These are phyloP conservation scores for Rhodocollybia butyracea DNA, from an alignment of 768 basidiomycete genomes.

Conservation along the genomic window DNA sequence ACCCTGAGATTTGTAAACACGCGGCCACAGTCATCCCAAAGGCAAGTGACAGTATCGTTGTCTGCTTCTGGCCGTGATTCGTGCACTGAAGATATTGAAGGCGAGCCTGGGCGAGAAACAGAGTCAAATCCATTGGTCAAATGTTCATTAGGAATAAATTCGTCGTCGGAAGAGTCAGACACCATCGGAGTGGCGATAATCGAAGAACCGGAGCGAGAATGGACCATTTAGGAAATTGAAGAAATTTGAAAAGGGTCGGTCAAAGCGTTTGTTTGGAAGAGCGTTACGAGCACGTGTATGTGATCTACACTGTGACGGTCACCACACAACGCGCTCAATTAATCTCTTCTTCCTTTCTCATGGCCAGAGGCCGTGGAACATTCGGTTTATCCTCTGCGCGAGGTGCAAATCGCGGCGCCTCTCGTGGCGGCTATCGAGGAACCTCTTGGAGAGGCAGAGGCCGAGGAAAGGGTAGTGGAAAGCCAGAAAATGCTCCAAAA, in stretches of 20 bases:
- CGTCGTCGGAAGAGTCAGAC: conserved; percentile 12
- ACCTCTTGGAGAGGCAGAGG: conserved; percentile 29
- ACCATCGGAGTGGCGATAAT: conserved; percentile 19
- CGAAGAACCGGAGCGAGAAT: conserved; percentile 13
- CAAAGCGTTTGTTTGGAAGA: not conserved
- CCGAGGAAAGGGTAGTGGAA: conserved; percentile 48
- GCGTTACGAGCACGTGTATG: not conserved
- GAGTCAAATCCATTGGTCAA: conserved; percentile 12
- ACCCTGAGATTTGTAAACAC: conserved; percentile 72
- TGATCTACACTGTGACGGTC: not conserved
- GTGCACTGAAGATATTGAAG: conserved; percentile 18
- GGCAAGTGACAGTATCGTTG: conserved; percentile 66
- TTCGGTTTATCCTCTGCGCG: conserved; percentile 57
- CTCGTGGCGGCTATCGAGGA: conserved; percentile 37
- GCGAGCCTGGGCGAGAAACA: conserved; percentile 39
- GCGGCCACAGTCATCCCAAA: conserved; percentile 78
- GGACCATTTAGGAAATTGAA: conserved; percentile 1
- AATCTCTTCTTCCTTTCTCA: conserved; percentile 13
- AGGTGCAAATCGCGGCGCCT: conserved; percentile 41
- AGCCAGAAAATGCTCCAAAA: conserved; percentile 45
- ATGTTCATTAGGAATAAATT: not conserved
- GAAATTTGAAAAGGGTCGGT: not conserved
- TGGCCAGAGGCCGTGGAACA: conserved; percentile 52
- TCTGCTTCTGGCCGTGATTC: conserved; percentile 11
- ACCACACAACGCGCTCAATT: too few relatives aligned